These are phyloP conservation scores for Seminavis robusta DNA, from an alignment of 108 stramenopile genomes.

Conservation along the genomic window DNA sequence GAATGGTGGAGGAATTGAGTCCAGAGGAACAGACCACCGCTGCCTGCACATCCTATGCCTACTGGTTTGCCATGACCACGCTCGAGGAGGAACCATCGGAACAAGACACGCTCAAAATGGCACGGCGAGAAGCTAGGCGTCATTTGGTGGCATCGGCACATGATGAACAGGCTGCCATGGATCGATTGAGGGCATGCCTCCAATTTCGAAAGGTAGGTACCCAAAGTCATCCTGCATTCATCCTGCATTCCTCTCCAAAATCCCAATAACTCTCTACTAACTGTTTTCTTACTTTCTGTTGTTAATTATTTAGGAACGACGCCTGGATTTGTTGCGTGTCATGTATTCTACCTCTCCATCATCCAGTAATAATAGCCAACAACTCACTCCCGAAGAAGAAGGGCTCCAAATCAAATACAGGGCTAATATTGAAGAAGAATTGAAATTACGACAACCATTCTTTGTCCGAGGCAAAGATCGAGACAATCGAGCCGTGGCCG, in stretches of 20 bases:
- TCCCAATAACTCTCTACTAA: background rate
- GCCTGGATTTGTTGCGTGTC: conserved; percentile 11
- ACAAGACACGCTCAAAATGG: conserved; percentile 12
- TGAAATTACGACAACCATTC: conserved; percentile 15
- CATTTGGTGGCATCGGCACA: conserved; percentile 7
- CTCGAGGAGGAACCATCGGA: background rate
- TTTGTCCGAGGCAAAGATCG: conserved; percentile 29
- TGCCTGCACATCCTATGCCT: conserved; percentile 6
- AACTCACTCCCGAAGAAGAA: too few species aligned
- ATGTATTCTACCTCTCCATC: too few species aligned
- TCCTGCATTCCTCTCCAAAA: background rate
- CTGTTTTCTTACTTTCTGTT: background rate
- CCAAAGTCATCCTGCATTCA: conserved; percentile 19
- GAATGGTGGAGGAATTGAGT: conserved; percentile 1
- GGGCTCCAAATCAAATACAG: too few species aligned
- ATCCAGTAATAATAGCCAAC: too few species aligned
- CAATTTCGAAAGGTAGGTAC: conserved; percentile 15
- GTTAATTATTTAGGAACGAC: background rate
- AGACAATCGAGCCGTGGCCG: conserved; percentile 20
- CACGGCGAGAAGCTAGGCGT: conserved; percentile 28
- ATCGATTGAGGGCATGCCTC: conserved; percentile 6
- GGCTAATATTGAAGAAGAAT: conserved; percentile 19
- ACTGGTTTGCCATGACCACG: conserved; percentile 8
- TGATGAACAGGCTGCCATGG: conserved; percentile 4
- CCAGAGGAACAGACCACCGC: conserved; percentile 9